phyloP scores from a whole-genome alignment of 345 rosid genomes.

The Brassica cretica region DNA sequence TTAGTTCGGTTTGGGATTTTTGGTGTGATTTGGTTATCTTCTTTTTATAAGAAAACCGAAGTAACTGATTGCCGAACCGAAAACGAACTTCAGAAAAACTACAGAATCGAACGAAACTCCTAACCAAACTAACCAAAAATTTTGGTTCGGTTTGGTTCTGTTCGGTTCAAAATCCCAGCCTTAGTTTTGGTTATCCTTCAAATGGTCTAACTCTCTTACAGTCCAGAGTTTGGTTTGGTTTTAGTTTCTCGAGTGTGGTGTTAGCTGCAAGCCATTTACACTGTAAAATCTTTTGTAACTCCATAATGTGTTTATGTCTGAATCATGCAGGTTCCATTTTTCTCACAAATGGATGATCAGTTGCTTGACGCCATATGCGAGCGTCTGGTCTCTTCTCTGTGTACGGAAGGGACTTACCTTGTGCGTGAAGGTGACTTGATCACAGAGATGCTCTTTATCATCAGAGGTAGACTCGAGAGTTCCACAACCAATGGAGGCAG shows the following conservation, averaged over 20 bases:
- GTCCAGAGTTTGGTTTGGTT: background rate
- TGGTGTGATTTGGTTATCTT: too few species aligned
- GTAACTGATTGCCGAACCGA: too few species aligned
- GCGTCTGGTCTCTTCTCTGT: conserved; percentile 72
- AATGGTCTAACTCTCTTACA: background rate
- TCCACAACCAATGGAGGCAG: conserved; percentile 92
- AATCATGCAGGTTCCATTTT: conserved; percentile 73
- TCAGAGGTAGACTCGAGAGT: conserved; percentile 89
- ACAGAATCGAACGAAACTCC: too few species aligned
- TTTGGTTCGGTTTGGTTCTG: background rate
- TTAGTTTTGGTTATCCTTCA: background rate
- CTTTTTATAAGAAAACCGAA: too few species aligned
- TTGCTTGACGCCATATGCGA: conserved; percentile 95
- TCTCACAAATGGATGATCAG: conserved; percentile 96
- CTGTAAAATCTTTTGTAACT: background rate
- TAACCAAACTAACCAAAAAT: too few species aligned
- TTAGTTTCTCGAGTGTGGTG: background rate
- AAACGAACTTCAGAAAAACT: too few species aligned
- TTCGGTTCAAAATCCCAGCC: too few species aligned
- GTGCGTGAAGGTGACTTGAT: conserved; percentile 96
- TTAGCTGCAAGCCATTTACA: background rate
- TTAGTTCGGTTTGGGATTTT: background rate
- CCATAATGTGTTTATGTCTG: conserved; percentile 9
- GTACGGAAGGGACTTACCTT: conserved; percentile 75
- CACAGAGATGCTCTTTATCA: conserved; percentile 84